Evolutionary conservation across 164 flowering plant genomes (phyloP), one percentile per base, ranked within the genome.

Genomic region (Sedum album): DNA sequence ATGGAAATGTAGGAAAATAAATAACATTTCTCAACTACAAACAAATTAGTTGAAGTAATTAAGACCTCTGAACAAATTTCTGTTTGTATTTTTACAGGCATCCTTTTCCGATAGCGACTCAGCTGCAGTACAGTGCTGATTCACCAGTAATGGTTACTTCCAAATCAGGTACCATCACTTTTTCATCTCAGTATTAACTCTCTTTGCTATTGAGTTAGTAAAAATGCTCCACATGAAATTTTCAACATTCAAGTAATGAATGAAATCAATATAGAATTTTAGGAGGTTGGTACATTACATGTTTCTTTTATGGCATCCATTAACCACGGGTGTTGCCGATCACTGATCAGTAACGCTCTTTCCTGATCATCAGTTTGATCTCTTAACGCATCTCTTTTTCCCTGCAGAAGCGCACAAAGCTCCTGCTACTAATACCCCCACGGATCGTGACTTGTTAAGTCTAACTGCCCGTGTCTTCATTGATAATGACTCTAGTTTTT

Each of bases 361-460:
- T 55, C 61, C 2, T 55, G 23, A 26, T 28, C 31, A 10, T 14
- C 20, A 4, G 5, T 21, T 6, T 26, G 61, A 53, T 53, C 60
- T 55, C 61, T 36, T 3, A 33, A 9, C 63, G 75, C 79, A 64
- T 67, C 48, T 6, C 70, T 77, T 55, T 72, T 26, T 68, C 76
- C 26, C 42, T 64, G 44, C 41, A 6, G 28, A 21, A 62, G 18
- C 61, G 75, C 2, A 70, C 65, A 9, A 73, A 21, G 25, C 75
- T 44, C 36, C 60, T 67, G 60, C 75, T 68, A 23, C 73, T 71
- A 82, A 51, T 31, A 84, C 77, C 6, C 86, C 87, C 85, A 77
- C 69, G 2, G 93, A 89, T 73, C 83, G 82, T 15, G 96, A 89
- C 74, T 86, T 89, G 39, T 73, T 81, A 66, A 89, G 69, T 72